Base-by-base conservation (phyloP, 306 rosid genomes). In the Inga laurina region DNA sequence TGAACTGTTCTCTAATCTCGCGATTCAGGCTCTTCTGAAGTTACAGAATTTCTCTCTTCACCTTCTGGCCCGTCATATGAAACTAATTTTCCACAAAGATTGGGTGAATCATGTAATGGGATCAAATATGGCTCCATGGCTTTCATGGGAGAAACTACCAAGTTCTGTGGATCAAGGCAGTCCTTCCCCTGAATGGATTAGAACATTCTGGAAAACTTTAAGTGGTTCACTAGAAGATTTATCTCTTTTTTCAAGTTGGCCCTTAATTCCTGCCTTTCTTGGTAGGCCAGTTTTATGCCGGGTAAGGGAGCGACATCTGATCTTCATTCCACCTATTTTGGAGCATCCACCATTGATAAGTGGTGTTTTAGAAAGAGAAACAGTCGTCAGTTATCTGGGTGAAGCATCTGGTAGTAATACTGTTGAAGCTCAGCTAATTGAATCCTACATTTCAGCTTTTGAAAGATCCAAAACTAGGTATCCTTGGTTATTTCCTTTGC, bases 241-340 rank as follows among this genome's bases (percentile, higher is more conserved):
- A 77, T 86, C 89, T 59, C 96, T 90, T 68, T 93, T 95, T 90
- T 92, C 94, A 45, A 95, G 94, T 70, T 95, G 99, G 99, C 98
- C 99, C 67, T 86, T 95, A 54, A 88, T 95, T 88, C 99, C 99
- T 76, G 96, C 99, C 76, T 93, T 93, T 86, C 98, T 95, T 77
- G 99, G 99, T 76, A 88, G 97, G 82, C 94, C 99, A 51, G 86
- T 95, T 85, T 84, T 95, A 84, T 95, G 98, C 75, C 98, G 97
- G 66, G 91, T 95, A 66, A 91, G 93, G 87, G 96, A 95, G 84
- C 88, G 89, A 35, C 88, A 89, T 83, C 84, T 93, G 83, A 96
- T 95, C 75, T 95, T 95, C 84, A 77, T 95, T 91, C 97, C 98
- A 74, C 98, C 97, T 35, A 88, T 79, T 75, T 82, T 90, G 77